Base-by-base conservation (phyloP, 306 rosid species). In the Arachis stenosperma region DNA sequence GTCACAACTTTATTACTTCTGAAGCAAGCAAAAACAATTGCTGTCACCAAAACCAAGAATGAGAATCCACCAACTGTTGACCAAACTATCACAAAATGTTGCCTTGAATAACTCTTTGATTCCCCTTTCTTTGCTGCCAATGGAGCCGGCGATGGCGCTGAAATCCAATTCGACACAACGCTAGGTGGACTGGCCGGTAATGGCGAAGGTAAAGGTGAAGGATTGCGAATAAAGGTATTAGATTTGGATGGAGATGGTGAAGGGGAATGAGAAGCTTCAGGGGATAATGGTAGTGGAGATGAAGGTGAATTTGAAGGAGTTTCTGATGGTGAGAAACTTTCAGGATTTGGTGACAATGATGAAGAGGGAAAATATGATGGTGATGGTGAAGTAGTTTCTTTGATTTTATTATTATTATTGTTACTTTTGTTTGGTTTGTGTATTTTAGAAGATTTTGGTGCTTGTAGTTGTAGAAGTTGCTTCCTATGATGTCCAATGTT, bases 1-100 rank as follows among this genome's bases (percentile, higher is more conserved):
- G 96, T 77, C 22, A 81, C 92, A 65, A 89, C 96, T 75, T 85
- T 86, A 33, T 48, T 89, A 79, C 80, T 84, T 80, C 92, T 56
- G 84, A 81, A 76, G 77, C 81, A 71, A 80, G 81, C 57, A 47
- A 84, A 51, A 77, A 69, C 73, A 54, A 67, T 30, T 6, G 72
- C 79, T 53, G 89, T 69, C 43, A 84, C 73, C 67, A 89, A 65
- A 72, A 89, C 44, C 40, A 91, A 33, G 4, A 85, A 75, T 54
- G 81, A 84, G 58, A 86, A 82, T 9, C 92, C 88, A 2, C 89
- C 70, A 60, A 88, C 67, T 48, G 83, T 83, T 9, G 82, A 82
- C 85, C 84, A 73, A 33, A 89, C 75, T 66, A 76, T 62, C 27
- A 85, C 70, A 8, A 53, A 9, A 58, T 59, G 84, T 11, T 76